phyloP scores from a whole-genome alignment of 192 early-diverging fungal genomes.

The Mortierella hygrophila region DNA sequence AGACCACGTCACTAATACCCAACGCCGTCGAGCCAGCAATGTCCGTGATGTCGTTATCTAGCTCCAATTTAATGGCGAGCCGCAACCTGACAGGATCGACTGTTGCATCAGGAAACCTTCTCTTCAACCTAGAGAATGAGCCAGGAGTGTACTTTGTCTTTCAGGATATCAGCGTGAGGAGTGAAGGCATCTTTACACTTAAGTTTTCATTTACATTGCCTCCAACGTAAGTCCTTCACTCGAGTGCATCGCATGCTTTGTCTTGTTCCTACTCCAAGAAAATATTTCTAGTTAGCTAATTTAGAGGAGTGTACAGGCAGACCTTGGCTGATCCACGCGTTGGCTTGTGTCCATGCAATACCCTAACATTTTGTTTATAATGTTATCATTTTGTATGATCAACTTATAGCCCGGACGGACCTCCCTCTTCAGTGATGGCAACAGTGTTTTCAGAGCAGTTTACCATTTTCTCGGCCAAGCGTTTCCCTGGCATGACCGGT shows the following conservation, averaged over 20 bases:
- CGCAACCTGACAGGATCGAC: slow-evolving; percentile 81
- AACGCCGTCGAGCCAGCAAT: slow-evolving; percentile 12
- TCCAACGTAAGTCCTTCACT: slow-evolving; percentile 65
- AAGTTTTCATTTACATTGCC: slow-evolving; percentile 77
- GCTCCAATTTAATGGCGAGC: slow-evolving; percentile 42
- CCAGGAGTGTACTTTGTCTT: slow-evolving; percentile 85
- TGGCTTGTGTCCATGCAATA: not conserved
- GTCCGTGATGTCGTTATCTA: slow-evolving; percentile 4
- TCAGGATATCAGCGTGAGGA: slow-evolving; percentile 82
- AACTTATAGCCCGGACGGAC: slow-evolving; percentile 16
- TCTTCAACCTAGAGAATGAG: slow-evolving; percentile 74
- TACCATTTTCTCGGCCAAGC: slow-evolving; percentile 80
- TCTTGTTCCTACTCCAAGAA: too few species aligned
- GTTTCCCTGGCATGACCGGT: slow-evolving; percentile 85
- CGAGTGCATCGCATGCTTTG: not conserved
- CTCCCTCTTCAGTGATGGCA: slow-evolving; percentile 50
- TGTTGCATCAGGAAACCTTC: slow-evolving; percentile 74
- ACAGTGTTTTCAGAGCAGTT: slow-evolving; percentile 75
- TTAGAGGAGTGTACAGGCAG: not conserved
- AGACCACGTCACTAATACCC: slow-evolving; percentile 7
- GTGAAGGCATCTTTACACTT: slow-evolving; percentile 79
- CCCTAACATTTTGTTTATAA: slow-evolving; percentile 2
- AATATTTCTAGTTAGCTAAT: not conserved
- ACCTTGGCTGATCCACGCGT: too few species aligned
- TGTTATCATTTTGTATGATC: not conserved